Conservation (phyloP, 2,329 filamentous ascomycete genomes). For the Ascomycota sp. region DNA sequence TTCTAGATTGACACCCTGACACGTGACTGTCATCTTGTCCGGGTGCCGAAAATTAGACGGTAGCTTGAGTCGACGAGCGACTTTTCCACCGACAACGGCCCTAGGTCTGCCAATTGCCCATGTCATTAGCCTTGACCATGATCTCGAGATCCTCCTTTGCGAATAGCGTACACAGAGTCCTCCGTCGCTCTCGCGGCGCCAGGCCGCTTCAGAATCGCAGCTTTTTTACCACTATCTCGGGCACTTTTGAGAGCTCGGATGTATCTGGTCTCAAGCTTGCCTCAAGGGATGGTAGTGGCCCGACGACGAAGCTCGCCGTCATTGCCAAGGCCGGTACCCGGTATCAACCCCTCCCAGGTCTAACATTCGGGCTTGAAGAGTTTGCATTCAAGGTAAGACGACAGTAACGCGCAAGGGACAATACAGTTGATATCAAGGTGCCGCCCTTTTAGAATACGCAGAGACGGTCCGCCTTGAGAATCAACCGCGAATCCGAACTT, state of each 20-base stretch:
- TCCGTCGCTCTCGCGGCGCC: conserved; percentile 36
- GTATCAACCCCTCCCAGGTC: conserved; percentile 75
- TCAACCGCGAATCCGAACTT: conserved; percentile 86
- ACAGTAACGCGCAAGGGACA: conserved; percentile 2
- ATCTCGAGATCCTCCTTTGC: conserved; percentile 40
- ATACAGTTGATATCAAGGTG: too few relatives aligned
- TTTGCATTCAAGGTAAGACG: conserved; percentile 85
- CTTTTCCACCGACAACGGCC: conserved; percentile 21
- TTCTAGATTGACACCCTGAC: too few relatives aligned
- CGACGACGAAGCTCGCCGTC: conserved; percentile 76
- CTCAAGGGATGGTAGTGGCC: conserved; percentile 70
- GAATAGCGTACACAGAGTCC: conserved; percentile 36
- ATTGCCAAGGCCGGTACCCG: conserved; percentile 88
- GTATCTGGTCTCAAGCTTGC: conserved; percentile 80
- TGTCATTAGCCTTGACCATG: conserved; percentile 37
- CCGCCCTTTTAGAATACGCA: conserved; percentile 47
- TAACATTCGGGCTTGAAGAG: conserved; percentile 76
- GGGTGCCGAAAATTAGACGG: conserved; percentile 23
- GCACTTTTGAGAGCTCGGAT: conserved; percentile 75
- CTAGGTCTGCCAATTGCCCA: conserved; percentile 31
- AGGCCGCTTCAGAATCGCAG: conserved; percentile 27
- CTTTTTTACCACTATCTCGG: conserved; percentile 39
- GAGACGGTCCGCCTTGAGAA: conserved; percentile 75
- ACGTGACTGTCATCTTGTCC: conserved; percentile 15
- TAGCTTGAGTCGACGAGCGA: conserved; percentile 20